phyloP scores from a whole-genome alignment of 345 rosid genomes.

The Populus pruinosa region DNA sequence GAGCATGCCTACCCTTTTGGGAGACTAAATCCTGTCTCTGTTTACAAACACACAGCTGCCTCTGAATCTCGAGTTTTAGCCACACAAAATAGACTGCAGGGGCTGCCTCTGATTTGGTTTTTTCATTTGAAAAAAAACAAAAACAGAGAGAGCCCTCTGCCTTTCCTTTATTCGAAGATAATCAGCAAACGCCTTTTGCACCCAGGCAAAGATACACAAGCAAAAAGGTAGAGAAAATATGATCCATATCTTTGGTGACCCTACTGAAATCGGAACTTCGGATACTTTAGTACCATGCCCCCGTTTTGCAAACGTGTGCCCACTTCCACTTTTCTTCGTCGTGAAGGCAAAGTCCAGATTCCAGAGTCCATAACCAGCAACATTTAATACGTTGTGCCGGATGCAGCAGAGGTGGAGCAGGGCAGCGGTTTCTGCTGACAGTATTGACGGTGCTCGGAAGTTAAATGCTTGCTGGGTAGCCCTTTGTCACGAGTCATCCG shows the following conservation, averaged over 20 bases:
- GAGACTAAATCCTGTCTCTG: neutral
- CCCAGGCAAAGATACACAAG: neutral
- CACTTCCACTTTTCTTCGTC: neutral
- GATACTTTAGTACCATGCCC: neutral
- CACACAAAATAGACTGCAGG: neutral
- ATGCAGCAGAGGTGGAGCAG: neutral
- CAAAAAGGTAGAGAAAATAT: neutral
- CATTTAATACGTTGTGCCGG: neutral
- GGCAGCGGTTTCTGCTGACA: too few relatives aligned
- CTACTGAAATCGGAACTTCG: neutral
- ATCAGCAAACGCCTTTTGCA: neutral
- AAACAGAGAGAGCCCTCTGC: neutral
- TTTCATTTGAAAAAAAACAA: neutral
- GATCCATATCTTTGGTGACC: neutral
- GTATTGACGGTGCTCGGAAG: neutral
- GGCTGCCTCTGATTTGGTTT: neutral
- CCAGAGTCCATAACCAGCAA: neutral
- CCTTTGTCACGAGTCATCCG: neutral
- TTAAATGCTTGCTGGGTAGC: neutral
- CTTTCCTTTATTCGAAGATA: neutral
- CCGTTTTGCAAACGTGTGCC: neutral
- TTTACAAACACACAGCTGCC: neutral
- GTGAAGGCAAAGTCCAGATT: neutral
- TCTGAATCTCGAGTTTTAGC: neutral
- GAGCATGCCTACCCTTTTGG: neutral